Evolutionary conservation across 371 early-diverging fungal genomes (phyloP).

Genomic region (Mortierella sp.): DNA sequence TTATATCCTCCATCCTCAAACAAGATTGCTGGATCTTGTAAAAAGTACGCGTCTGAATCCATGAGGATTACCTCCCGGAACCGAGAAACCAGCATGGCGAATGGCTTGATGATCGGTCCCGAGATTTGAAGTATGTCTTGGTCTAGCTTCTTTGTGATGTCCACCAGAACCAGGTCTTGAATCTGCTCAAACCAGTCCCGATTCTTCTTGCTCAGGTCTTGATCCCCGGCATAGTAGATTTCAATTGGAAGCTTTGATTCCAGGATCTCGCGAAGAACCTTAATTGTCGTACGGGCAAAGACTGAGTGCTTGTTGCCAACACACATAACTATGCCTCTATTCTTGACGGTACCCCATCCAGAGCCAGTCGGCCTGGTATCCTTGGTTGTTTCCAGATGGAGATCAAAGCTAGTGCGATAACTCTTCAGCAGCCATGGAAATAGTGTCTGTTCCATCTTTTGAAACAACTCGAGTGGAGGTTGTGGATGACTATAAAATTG

Average conservation of each 20-base stretch:
- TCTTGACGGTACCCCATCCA: not conserved
- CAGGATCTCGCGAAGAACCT: slow-evolving; percentile 66
- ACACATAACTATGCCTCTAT: slow-evolving; percentile 78
- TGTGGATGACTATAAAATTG: slow-evolving; percentile 35
- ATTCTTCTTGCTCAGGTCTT: slow-evolving; percentile 63
- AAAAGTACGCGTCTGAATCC: slow-evolving; percentile 83
- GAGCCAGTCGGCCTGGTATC: slow-evolving; percentile 25
- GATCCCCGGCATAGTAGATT: slow-evolving; percentile 72
- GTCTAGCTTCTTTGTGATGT: slow-evolving; percentile 65
- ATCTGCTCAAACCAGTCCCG: slow-evolving; percentile 61
- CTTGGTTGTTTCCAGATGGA: slow-evolving; percentile 18
- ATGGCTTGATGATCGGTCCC: slow-evolving; percentile 77
- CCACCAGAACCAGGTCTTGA: slow-evolving; percentile 63
- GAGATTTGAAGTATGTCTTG: slow-evolving; percentile 61
- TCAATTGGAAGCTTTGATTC: slow-evolving; percentile 77
- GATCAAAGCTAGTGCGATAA: slow-evolving; percentile 27
- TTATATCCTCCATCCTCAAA: slow-evolving; percentile 72
- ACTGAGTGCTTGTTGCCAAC: slow-evolving; percentile 74
- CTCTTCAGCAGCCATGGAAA: slow-evolving; percentile 44
- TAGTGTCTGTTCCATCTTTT: slow-evolving; percentile 30
- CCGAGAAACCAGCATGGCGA: slow-evolving; percentile 71
- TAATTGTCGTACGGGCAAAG: slow-evolving; percentile 69
- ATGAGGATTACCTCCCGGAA: slow-evolving; percentile 77
- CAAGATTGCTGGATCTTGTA: slow-evolving; percentile 70
- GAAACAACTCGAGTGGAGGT: slow-evolving; percentile 25